Conservation (phyloP, 1,284 basidiomycete species). For the Jaminaea rosea region DNA sequence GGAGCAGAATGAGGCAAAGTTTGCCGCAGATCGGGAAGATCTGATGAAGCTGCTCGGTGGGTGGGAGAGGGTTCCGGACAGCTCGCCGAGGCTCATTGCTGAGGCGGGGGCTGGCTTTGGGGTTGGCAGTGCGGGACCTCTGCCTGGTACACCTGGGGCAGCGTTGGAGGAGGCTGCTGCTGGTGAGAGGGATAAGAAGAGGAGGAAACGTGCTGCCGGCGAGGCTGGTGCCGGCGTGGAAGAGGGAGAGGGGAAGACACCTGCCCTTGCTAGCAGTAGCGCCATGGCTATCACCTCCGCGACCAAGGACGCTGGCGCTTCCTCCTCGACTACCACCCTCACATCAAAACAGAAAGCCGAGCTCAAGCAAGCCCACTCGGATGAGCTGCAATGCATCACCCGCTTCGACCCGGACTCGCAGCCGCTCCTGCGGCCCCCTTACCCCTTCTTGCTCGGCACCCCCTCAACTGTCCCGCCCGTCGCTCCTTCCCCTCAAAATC, state of each 20-base stretch:
- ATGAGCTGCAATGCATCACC: constrained; percentile 39
- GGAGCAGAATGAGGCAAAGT: constrained; percentile 81
- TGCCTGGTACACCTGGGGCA: neutral
- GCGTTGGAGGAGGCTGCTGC: neutral
- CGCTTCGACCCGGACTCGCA: constrained; percentile 25
- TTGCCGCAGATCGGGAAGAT: constrained; percentile 81
- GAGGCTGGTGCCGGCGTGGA: neutral
- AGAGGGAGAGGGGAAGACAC: too few species aligned
- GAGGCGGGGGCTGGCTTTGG: constrained; percentile 38
- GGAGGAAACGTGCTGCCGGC: neutral
- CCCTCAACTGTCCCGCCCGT: constrained; percentile 37
- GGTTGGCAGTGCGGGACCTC: constrained; percentile 6
- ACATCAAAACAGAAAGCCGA: constrained; percentile 30
- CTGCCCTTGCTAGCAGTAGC: too few species aligned
- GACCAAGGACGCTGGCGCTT: constrained; percentile 2
- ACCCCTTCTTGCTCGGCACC: constrained; percentile 41
- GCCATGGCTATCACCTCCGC: too few species aligned
- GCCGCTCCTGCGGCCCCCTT: constrained; percentile 17
- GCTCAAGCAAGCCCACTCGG: constrained; percentile 33
- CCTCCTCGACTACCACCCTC: constrained; percentile 8
- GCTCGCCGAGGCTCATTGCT: constrained; percentile 26
- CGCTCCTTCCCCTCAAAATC: constrained; percentile 23
- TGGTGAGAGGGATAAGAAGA: neutral
- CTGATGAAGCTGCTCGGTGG: constrained; percentile 65
- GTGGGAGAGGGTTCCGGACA: constrained; percentile 41